Base-by-base conservation (phyloP, 805 yeast genomes). In the Metschnikowia colocasiae region DNA sequence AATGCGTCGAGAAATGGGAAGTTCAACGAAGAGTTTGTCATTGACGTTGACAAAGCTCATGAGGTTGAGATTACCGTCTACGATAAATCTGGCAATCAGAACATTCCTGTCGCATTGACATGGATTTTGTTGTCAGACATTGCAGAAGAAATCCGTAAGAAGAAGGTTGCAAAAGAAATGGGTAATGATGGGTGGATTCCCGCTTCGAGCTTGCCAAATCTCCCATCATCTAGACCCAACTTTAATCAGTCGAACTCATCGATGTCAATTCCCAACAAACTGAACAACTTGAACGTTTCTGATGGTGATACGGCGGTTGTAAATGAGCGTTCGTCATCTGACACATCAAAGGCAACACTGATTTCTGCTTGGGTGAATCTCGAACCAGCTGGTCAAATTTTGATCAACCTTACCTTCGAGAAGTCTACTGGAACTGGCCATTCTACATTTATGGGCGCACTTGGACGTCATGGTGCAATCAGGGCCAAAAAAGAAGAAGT, bases 391-490 rank as follows among this genome's bases (percentile, higher is more conserved):
- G 99, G 99, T 19, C 96, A 90, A 65, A 81, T 94, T 30, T 72
- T 87, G 47, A 64, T 94, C 36, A 80, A 83, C 4, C 67, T 92
- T 22, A 85, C 92, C 2, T 94, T 94, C 61, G 85, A 84, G 38
- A 92, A 92, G 59, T 64, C 77, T 1, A 68, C 59, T 47, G 65
- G 62, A 34, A 60, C 63, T 3, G 73, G 71, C 12, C 50, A 60
- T 13, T 65, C 64, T 37, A 71, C 67, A 29, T 70, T 71, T 43
- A 69, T 67, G 69, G 76, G 76, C 12, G 75, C 70, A 2, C 62
- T 72, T 50, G 78, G 85, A 5, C 95, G 99, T 75, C 97, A 92
- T 63, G 98, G 97, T 71, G 99, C 99, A 52, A 92, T 94, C 54
- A 85, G 96, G 60, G 94, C 89, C 65, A 83, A 91, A 71, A 89